Evolutionary conservation across 2,329 filamentous ascomycete species (phyloP).

Genomic region (Trichophyton verrucosum): DNA sequence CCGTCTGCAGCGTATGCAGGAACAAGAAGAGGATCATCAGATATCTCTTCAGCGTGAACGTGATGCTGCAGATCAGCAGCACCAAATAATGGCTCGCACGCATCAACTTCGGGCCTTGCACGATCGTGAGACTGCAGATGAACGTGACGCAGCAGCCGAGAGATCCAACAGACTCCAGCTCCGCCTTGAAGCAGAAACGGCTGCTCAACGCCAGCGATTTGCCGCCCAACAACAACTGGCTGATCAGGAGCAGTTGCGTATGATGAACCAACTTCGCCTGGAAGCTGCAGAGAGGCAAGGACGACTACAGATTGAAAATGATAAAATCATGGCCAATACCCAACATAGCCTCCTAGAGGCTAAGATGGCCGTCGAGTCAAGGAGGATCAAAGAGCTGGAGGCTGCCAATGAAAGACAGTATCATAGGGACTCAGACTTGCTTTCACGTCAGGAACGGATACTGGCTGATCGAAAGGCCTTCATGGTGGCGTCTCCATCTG

Average conservation of each 20-base stretch:
- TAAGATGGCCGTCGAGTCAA: constrained; percentile 9
- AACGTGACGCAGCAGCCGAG: constrained; percentile 7
- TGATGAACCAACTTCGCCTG: constrained; percentile 10
- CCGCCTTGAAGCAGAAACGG: constrained; percentile 11
- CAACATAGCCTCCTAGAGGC: constrained; percentile 11
- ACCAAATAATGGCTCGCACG: constrained; percentile 7
- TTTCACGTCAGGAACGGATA: constrained; percentile 11
- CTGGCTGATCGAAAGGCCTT: constrained; percentile 7
- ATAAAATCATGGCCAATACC: constrained; percentile 6
- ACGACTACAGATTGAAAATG: constrained; percentile 10
- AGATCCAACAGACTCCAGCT: constrained; percentile 11
- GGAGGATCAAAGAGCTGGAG: constrained; percentile 12
- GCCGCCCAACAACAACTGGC: constrained; percentile 6
- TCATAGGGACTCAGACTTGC: constrained; percentile 11
- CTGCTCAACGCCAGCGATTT: constrained; percentile 8
- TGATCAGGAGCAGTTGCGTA: constrained; percentile 10
- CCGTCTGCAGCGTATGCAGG: constrained; percentile 10
- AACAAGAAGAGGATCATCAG: constrained; percentile 14
- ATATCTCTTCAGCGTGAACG: constrained; percentile 8
- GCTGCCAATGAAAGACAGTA: constrained; percentile 13
- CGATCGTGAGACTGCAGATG: constrained; percentile 11
- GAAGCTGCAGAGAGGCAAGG: constrained; percentile 9
- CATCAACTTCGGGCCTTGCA: constrained; percentile 13
- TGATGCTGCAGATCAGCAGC: constrained; percentile 10
- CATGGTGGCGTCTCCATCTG: background rate